A percentile compares a stretch with the other conserved stretches of the same genome.
phyloP scores from a whole-genome alignment of 2,329 filamentous ascomycete genomes.

The Fusarium beomiforme region DNA sequence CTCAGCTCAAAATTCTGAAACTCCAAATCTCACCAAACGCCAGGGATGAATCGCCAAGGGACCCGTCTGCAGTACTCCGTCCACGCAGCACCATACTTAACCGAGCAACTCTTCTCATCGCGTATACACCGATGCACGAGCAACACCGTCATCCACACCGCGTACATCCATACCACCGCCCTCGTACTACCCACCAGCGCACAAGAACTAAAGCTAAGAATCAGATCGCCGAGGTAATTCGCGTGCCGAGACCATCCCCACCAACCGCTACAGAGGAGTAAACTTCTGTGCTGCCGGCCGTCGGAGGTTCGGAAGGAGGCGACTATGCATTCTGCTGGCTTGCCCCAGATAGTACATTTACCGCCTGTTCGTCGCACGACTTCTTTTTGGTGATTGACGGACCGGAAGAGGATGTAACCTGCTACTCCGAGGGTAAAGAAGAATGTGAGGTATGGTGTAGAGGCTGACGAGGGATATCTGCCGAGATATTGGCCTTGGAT shows the following conservation, averaged over 20 bases:
- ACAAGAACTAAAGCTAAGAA: constrained; percentile 52
- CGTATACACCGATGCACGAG: constrained; percentile 57
- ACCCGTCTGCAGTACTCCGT: constrained; percentile 54
- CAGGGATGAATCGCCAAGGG: constrained; percentile 53
- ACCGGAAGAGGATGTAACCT: constrained; percentile 57
- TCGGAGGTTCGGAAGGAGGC: constrained; percentile 54
- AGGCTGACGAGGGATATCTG: constrained; percentile 50
- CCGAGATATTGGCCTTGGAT: constrained; percentile 59
- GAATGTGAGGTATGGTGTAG: constrained; percentile 28
- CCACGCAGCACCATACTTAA: constrained; percentile 58
- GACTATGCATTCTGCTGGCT: constrained; percentile 50
- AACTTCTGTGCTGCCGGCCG: constrained; percentile 50
- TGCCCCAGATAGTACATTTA: constrained; percentile 55
- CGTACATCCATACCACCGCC: constrained; percentile 56
- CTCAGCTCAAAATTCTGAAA: rapidly evolving
- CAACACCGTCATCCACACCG: constrained; percentile 55
- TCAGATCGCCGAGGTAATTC: constrained; percentile 43
- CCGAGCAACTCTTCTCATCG: constrained; percentile 56
- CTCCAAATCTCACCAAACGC: constrained; percentile 36
- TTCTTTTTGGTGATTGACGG: constrained; percentile 58
- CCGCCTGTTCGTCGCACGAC: constrained; percentile 51
- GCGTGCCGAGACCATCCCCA: constrained; percentile 46
- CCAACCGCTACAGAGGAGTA: constrained; percentile 45
- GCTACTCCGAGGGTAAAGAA: constrained; percentile 37
- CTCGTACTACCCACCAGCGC: constrained; percentile 51